Evolutionary conservation across 495 filamentous ascomycete species (phyloP), one percentile per base, ranked within the genome.

Genomic region (Umbilicaria muhlenbergii): DNA sequence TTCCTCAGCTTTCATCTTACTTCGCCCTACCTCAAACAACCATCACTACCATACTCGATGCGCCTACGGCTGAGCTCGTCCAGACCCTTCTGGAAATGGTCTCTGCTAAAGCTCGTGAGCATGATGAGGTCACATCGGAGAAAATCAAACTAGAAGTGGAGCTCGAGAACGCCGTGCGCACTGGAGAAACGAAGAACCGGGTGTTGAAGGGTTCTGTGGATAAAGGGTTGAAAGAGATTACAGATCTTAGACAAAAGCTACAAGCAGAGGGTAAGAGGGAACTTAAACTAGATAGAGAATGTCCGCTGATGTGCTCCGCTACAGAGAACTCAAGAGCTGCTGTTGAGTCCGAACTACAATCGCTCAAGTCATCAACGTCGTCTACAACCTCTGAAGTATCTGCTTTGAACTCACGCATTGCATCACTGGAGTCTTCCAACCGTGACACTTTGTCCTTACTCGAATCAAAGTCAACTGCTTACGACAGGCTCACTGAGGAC

Each of bases 71-170:
- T 44, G 84, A 88, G 2, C 73, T 93, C 13, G 81, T 93, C 39
- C 71, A 69, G 38, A 62, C 69, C 32, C 66, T 95, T 24, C 64
- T 95, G 12, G 61, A 70, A 11, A 71, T 66, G 3, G 72, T 95
- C 39, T 69, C 76, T 17, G 65, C 66, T 24, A 92, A 85, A 61
- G 81, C 84, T 24, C 80, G 75, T 38, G 87, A 94, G 50, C 73
- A 74, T 50, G 86, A 94, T 51, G 72, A 77, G 34, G 61, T 89
- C 12, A 77, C 74, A 46, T 78, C 88, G 6, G 81, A 91, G 36
- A 94, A 93, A 60, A 71, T 93, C 36, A 80, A 81, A 41, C 58
- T 82, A 13, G 83, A 87, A 44, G 85, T 96, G n/a, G 91, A 96
- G 64, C 68, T 96, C 10, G 91, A 96, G 58, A 88, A 81, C 62